A percentile compares a stretch with the other conserved stretches of the same genome.
Conservation (phyloP, 208 protist genomes). For the Leishmania tropica region DNA sequence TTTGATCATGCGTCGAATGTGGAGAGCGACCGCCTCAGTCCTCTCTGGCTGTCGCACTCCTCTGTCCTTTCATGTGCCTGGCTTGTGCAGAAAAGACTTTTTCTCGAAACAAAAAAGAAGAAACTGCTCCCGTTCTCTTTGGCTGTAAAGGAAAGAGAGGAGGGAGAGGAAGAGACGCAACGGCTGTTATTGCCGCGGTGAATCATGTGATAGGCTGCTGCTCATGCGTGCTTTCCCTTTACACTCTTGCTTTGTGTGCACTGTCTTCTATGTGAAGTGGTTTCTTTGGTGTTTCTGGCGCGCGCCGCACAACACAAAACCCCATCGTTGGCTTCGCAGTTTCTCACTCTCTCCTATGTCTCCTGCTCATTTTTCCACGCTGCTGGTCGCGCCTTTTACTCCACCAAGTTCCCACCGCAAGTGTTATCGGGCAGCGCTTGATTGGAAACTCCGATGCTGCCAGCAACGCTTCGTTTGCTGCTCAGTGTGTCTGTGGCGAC, state of each 20-base stretch:
- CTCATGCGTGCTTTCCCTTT: background rate
- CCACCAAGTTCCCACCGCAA: background rate
- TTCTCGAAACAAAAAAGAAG: background rate
- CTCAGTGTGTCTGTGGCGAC: constrained; percentile 8
- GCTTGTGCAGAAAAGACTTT: background rate
- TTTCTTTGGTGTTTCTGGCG: background rate
- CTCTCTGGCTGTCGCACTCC: background rate
- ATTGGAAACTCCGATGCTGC: background rate
- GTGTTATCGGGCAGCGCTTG: background rate
- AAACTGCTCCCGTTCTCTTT: background rate
- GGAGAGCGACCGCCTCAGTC: background rate
- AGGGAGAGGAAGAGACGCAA: background rate
- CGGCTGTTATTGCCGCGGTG: background rate
- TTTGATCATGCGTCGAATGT: background rate
- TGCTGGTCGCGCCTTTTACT: background rate
- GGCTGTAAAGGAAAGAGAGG: background rate
- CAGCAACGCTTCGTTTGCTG: constrained; percentile 2
- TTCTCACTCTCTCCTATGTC: background rate
- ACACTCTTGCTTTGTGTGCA: background rate
- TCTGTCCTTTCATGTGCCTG: background rate
- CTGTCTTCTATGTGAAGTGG: background rate
- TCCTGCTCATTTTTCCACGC: background rate
- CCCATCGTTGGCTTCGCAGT: background rate
- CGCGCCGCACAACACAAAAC: too few relatives aligned
- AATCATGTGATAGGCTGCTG: background rate